Conservation (phyloP, 2,329 filamentous ascomycete species). For the Alternaria gaisen region DNA sequence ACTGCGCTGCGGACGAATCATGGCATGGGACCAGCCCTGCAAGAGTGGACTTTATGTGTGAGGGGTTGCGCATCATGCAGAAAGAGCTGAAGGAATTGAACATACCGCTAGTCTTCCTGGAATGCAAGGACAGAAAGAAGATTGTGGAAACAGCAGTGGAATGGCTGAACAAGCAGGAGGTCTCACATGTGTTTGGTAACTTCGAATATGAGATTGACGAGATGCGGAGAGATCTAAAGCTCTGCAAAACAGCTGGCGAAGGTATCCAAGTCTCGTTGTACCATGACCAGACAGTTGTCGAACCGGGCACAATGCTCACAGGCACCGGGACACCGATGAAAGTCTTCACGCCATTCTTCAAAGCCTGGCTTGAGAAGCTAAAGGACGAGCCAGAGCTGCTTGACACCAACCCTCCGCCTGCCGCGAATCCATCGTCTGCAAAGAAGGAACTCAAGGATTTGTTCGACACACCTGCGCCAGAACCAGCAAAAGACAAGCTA, state of each 20-base stretch:
- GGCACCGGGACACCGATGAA: constrained; percentile 59
- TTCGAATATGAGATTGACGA: constrained; percentile 59
- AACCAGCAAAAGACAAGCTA: constrained; percentile 52
- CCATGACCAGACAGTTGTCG: constrained; percentile 61
- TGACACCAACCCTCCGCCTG: constrained; percentile 53
- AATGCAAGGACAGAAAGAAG: constrained; percentile 53
- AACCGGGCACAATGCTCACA: constrained; percentile 56
- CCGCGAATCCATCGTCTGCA: constrained; percentile 47
- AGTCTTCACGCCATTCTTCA: constrained; percentile 62
- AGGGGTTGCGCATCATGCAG: constrained; percentile 56
- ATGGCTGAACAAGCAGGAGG: constrained; percentile 55
- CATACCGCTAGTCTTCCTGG: constrained; percentile 59
- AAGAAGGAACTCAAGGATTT: constrained; percentile 43
- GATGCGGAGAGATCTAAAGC: constrained; percentile 56
- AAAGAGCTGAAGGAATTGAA: constrained; percentile 57
- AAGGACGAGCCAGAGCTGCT: constrained; percentile 55
- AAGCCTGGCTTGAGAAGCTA: constrained; percentile 56
- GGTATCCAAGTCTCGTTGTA: constrained; percentile 54
- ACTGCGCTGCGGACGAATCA: constrained; percentile 58
- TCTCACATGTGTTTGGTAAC: constrained; percentile 60
- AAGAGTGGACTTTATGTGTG: constrained; percentile 59
- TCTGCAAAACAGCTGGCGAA: constrained; percentile 50
- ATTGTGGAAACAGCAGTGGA: constrained; percentile 54
- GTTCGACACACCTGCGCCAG: constrained; percentile 46
- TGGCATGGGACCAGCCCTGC: constrained; percentile 62